Percentiles rank a stretch among this genome's conserved stretches.
phyloP scores from a whole-genome alignment of 192 early-diverging fungal species.

The Rhizophagus clarus region DNA sequence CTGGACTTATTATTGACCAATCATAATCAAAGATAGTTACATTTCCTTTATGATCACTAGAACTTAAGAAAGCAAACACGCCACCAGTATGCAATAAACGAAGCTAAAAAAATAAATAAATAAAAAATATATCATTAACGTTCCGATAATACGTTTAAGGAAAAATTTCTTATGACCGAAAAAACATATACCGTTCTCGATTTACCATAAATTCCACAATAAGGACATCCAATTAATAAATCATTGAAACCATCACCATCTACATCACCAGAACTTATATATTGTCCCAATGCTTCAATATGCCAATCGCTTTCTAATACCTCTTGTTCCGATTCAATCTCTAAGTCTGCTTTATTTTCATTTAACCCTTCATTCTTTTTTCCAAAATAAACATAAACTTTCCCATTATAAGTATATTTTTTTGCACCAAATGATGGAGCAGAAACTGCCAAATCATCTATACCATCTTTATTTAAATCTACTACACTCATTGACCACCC shows the following conservation, averaged over 20 bases:
- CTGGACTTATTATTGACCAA: background rate
- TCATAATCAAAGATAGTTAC: background rate
- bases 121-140: background rate
- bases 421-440: conserved; percentile 53
- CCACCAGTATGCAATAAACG: conserved; percentile 2
- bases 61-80: background rate
- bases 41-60: conserved; percentile 17
- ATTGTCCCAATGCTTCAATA: conserved; percentile 38
- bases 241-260: conserved; percentile 61
- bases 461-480: conserved; percentile 84
- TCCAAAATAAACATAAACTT: conserved; percentile 73
- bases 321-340: background rate
- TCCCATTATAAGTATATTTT: conserved; percentile 46
- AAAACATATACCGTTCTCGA: background rate
- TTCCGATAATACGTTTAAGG: background rate
- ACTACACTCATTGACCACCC: conserved; percentile 76
- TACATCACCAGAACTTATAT: conserved; percentile 58
- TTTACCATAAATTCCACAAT: conserved; percentile 21
- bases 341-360: background rate
- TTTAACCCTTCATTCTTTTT: background rate
- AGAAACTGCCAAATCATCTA: conserved; percentile 82
- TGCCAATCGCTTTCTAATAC: background rate
- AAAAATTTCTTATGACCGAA: background rate
- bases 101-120: background rate
- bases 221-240: conserved; percentile 66